Conservation (phyloP, 495 filamentous ascomycete species). For the Trichodelitschia bisporula region DNA sequence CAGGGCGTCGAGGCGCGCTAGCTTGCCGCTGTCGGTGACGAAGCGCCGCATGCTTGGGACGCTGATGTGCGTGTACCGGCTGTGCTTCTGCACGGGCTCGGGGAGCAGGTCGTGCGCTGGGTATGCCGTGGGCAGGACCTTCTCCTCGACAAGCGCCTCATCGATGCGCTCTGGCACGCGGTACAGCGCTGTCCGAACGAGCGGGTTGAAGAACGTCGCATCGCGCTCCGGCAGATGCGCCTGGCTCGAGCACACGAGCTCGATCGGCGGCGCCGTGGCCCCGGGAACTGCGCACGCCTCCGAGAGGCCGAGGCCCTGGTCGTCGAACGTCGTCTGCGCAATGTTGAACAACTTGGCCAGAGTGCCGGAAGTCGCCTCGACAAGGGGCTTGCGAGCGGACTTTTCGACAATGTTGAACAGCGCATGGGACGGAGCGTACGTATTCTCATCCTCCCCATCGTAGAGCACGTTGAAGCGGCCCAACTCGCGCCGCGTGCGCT, state of each 20-base stretch:
- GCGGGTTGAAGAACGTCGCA: constrained; percentile 51
- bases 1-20: constrained; percentile 74
- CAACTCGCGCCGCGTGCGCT: constrained; percentile 22
- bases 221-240: constrained; percentile 39
- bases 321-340: constrained; percentile 36
- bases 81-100: constrained; percentile 48
- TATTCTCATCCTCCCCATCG: constrained; percentile 28
- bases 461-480: constrained; percentile 28
- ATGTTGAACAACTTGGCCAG: constrained; percentile 59
- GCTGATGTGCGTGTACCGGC: constrained; percentile 66
- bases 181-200: constrained; percentile 49
- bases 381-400: constrained; percentile 31
- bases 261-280: constrained; percentile 72
- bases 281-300: constrained; percentile 55
- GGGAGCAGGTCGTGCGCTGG: constrained; percentile 44
- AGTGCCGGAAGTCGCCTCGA: constrained; percentile 47
- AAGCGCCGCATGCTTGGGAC: constrained; percentile 98
- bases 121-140: constrained; percentile 36
- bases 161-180: constrained; percentile 42
- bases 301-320: constrained; percentile 44
- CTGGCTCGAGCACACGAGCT: constrained; percentile 48
- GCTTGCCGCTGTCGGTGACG: constrained; percentile 90
- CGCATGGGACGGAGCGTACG: constrained; percentile 40
- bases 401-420: constrained; percentile 59
- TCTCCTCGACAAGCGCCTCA: constrained; percentile 41